Base-by-base conservation (phyloP, 1,284 basidiomycete genomes). In the Puccinia sorghi region DNA sequence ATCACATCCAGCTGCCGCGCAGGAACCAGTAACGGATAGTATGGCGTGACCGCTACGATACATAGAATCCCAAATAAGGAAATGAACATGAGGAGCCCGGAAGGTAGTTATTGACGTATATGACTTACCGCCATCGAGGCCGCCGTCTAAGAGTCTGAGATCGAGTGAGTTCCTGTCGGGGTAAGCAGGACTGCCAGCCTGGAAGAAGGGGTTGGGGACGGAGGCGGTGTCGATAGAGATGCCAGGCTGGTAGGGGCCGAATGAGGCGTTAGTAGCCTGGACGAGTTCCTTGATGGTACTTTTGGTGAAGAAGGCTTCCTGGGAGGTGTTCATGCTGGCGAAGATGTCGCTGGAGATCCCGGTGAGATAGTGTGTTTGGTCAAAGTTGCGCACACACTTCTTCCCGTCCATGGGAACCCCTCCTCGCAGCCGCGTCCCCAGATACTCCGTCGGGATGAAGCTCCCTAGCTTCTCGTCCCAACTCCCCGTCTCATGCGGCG, bases 311-410 rank as follows among this genome's bases (percentile, higher is more conserved):
- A 79, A 64, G 27, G 12, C 39, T 61, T 69, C 54, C 22, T 50
- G 15, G 9, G 69, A 64, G 20, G 54, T 79, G 50, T 72, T 72
- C 3, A 72, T 1, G 0, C 7, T 54, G 3, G 76, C 57, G 41
- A 79, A 79, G 27, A 79, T 79, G 50, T 79, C 37, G 43, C 67
- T 72, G 17, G 76, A 79, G 15, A 79, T 72, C n/a, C 56, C 76
- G 22, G 59, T 11, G 5, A 79, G 12, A 56, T 54, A 79, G 50
- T 70, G 56, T 17, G 76, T n/a, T 50, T 72, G 67, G 39, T 79
- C 76, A 20, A 79, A 79, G 25, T 59, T 50, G 37, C 64, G 46
- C n/a, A 64, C 76, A 41, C 76, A 79, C 72, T 64, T 41, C 9
- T 22, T 27, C 2, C n/a, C 22, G 39, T 69, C 64, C 8, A 71